Conservation (phyloP, 305 asterid genomes). For the Fraxinus baroniana region DNA sequence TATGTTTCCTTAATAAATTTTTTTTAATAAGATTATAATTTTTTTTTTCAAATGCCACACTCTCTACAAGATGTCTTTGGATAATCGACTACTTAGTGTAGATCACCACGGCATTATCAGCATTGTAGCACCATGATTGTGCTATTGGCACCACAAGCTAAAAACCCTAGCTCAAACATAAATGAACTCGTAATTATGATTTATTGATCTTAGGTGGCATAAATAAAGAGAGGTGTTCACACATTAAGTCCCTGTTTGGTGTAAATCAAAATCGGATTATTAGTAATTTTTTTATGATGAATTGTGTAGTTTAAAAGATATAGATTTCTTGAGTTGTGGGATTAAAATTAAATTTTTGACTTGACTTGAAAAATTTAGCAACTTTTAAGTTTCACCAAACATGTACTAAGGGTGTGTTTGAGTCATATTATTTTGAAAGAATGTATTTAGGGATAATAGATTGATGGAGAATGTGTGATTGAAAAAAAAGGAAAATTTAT, state of each 20-base stretch:
- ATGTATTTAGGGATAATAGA: no score
- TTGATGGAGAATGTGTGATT: no score
- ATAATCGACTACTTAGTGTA: neutral
- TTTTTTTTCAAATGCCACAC: neutral
- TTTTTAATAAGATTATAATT: no score
- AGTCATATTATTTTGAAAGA: no score
- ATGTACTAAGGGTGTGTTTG: neutral
- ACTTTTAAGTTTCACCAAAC: neutral
- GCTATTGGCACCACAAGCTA: neutral
- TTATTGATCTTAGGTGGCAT: neutral
- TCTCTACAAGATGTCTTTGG: neutral
- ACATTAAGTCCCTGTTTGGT: neutral
- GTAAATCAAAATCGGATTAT: no score
- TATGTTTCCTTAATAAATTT: neutral
- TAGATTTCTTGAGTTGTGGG: no score
- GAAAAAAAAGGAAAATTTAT: no score
- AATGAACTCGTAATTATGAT: neutral
- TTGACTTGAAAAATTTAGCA: neutral
- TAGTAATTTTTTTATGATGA: neutral
- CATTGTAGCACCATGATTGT: neutral
- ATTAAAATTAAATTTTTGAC: no score
- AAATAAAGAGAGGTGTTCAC: neutral
- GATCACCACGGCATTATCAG: neutral
- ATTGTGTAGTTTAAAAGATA: neutral
- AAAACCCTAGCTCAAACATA: neutral